Percentiles rank a stretch among this genome's conserved stretches.
These are phyloP conservation scores for Candida sithepensis DNA, from an alignment of 805 yeast genomes.

Conservation along the genomic window DNA sequence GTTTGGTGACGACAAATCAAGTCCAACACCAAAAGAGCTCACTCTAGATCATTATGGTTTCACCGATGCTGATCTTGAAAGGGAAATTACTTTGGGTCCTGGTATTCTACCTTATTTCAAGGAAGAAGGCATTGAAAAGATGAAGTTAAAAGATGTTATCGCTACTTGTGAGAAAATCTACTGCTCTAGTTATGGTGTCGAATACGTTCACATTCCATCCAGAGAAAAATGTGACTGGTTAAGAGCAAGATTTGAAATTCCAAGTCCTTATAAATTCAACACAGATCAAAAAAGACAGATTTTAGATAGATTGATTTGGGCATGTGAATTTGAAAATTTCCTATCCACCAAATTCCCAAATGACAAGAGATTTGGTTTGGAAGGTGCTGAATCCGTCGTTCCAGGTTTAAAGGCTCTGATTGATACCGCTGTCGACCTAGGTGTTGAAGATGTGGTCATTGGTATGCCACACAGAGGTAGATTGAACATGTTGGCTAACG, in stretches of 20 bases:
- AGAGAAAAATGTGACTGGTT: slow-evolving; percentile 97
- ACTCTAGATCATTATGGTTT: slow-evolving; percentile 91
- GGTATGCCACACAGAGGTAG: slow-evolving; percentile 99
- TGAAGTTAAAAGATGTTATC: slow-evolving; percentile 78
- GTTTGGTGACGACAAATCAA: slow-evolving; percentile 60
- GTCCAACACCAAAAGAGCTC: slow-evolving; percentile 73
- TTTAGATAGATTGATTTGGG: slow-evolving; percentile 94
- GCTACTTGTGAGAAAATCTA: slow-evolving; percentile 76
- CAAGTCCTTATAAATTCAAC: slow-evolving; percentile 76
- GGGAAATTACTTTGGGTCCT: slow-evolving; percentile 88
- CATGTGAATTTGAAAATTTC: slow-evolving; percentile 90
- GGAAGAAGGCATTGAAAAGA: slow-evolving; percentile 49
- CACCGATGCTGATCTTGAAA: slow-evolving; percentile 78
- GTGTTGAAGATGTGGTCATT: slow-evolving; percentile 92
- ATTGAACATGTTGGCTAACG: slow-evolving; percentile 94
- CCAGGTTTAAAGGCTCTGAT: slow-evolving; percentile 97
- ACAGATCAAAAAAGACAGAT: slow-evolving; percentile 93
- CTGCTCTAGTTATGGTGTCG: slow-evolving; percentile 87
- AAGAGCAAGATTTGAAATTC: slow-evolving; percentile 93
- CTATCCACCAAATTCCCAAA: slow-evolving; percentile 94
- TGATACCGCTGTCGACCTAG: slow-evolving; percentile 87
- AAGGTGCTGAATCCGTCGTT: slow-evolving; percentile 95
- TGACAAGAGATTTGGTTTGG: slow-evolving; percentile 97
- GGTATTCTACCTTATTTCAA: slow-evolving; percentile 95
- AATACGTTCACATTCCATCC: slow-evolving; percentile 95